Percentiles rank a stretch among this genome's conserved stretches.
Evolutionary conservation across 495 filamentous ascomycete genomes (phyloP).

Genomic region (Aspergillus sclerotiicarbonarius): DNA sequence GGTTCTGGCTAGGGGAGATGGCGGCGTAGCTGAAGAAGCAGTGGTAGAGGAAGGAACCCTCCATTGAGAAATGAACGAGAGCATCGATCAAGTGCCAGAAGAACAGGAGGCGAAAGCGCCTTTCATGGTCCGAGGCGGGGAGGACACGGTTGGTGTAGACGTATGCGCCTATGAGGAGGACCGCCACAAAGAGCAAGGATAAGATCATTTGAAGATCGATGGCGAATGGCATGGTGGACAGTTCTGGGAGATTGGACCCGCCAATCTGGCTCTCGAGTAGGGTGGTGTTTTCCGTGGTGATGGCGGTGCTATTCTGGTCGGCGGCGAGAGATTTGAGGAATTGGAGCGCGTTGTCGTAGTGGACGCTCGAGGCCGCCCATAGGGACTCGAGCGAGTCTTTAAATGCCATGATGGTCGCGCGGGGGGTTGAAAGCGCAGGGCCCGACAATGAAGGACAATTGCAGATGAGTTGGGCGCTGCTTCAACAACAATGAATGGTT

Average conservation of each 20-base stretch:
- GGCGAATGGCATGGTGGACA: conserved; percentile 31
- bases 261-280: background rate
- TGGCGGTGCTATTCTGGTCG: background rate
- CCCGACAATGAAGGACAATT: background rate
- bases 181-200: conserved; percentile 51
- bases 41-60: conserved; percentile 88
- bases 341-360: background rate
- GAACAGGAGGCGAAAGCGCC: conserved; percentile 68
- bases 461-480: background rate
- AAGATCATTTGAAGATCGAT: conserved; percentile 50
- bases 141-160: conserved; percentile 28
- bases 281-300: background rate
- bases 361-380: background rate
- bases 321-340: background rate
- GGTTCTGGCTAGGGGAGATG: conserved; percentile 37
- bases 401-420: background rate
- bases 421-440: background rate
- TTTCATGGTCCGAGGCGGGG: conserved; percentile 43
- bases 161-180: conserved; percentile 55
- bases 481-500: background rate
- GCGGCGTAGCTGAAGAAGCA: conserved; percentile 75
- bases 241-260: conserved; percentile 7
- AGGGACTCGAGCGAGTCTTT: conserved; percentile 2
- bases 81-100: conserved; percentile 94
- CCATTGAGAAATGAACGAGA: conserved; percentile 83